phyloP scores from a whole-genome alignment of 805 yeast species.

The Scheffersomyces stipitis region DNA sequence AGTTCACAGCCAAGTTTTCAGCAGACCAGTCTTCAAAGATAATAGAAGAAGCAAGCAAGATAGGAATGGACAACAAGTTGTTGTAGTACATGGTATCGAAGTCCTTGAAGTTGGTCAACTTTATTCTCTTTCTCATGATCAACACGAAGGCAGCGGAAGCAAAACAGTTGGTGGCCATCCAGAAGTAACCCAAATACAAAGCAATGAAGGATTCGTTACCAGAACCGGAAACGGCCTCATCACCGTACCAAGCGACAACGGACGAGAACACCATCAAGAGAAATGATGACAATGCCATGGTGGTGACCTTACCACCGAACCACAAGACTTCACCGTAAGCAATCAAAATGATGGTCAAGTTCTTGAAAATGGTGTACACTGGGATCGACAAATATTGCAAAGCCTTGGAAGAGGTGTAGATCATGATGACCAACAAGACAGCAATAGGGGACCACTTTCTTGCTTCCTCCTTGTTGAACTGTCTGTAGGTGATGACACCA shows the following conservation, averaged over 20 bases:
- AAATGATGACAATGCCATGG: slow-evolving; percentile 89
- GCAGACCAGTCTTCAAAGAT: slow-evolving; percentile 91
- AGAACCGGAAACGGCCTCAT: slow-evolving; percentile 44
- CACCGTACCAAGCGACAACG: slow-evolving; percentile 94
- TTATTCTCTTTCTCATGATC: slow-evolving; percentile 96
- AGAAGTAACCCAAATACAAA: slow-evolving; percentile 74
- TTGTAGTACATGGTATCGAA: slow-evolving; percentile 98
- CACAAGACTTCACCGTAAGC: slow-evolving; percentile 98
- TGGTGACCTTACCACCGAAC: slow-evolving; percentile 90
- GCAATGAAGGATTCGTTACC: slow-evolving; percentile 45
- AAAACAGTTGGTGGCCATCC: slow-evolving; percentile 96
- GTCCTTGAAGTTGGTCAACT: slow-evolving; percentile 94
- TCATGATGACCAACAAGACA: slow-evolving; percentile 84
- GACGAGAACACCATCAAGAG: slow-evolving; percentile 91
- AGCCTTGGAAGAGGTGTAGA: slow-evolving; percentile 95
- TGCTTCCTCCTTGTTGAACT: slow-evolving; percentile 82
- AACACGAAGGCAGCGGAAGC: slow-evolving; percentile 92
- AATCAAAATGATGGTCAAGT: slow-evolving; percentile 91
- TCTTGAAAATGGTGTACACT: slow-evolving; percentile 96
- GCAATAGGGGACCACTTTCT: slow-evolving; percentile 97
- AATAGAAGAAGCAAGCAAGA: slow-evolving; percentile 72
- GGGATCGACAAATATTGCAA: slow-evolving; percentile 89
- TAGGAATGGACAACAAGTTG: slow-evolving; percentile 90
- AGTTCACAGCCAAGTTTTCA: slow-evolving; percentile 69
- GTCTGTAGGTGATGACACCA: slow-evolving; percentile 83